Evolutionary conservation across 805 yeast genomes (phyloP), one percentile per base, ranked within the genome.

Genomic region (Cyberlindnera euphorbiiphila): DNA sequence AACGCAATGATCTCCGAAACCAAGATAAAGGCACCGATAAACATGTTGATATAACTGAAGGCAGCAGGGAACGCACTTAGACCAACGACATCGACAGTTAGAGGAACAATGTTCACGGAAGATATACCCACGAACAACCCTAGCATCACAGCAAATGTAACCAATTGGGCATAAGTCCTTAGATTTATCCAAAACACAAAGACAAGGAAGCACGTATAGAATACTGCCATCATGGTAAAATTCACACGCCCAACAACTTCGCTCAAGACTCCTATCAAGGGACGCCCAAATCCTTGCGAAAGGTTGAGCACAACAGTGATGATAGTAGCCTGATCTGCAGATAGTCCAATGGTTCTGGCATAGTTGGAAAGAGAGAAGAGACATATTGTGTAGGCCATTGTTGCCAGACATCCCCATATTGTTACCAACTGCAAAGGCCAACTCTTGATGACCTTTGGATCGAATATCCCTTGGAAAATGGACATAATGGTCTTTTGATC

Each of bases 1-100:
- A 78, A 68, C 0, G 77, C 82, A 34, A 77, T 69, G 7, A 74
- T 67, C 56, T 78, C 85, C 4, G 76, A 63, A 2, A 69, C 66
- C 17, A 78, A 54, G 5, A 69, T 54, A 21, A 57, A 35, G 4
- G 62, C 47, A 2, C 66, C 59, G 21, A 59, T 56, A 12, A 47
- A 34, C 9, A 56, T 34, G 35, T 61, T 64, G 5, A 62, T 58
- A 36, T 57, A 61, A 5, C 64, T 51, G 59, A 70, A 62, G 3
- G 66, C 69, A 17, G 68, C 57, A 16, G 66, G 56, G 40, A 65
- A 67, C 14, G 55, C 56, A 9, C 57, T 57, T 9, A 63, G 55
- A 16, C 59, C 65, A 18, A 62, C 64, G 39, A 63, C 59, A 46
- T 70, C 74, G 4, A 68, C 72, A 14, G 61, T 57, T 14, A 70